Percentiles rank a stretch among this genome's conserved stretches.
Conservation (phyloP, 805 yeast genomes). For the Wickerhamomyces xylosicus region DNA sequence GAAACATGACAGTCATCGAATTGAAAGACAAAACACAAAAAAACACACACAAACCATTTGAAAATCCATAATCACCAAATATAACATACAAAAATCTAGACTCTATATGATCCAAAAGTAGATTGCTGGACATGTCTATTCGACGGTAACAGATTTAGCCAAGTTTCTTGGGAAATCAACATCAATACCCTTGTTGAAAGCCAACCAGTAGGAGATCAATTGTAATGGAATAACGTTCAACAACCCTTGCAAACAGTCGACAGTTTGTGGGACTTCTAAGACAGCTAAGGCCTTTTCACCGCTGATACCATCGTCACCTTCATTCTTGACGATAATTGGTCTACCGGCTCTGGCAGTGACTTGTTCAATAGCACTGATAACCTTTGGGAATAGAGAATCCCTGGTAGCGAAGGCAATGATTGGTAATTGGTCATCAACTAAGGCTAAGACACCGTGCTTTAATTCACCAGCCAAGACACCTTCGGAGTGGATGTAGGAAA, state of each 20-base stretch:
- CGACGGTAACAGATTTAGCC: slow-evolving; percentile 98
- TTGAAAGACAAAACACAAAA: not conserved
- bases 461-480: slow-evolving; percentile 99
- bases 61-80: not conserved
- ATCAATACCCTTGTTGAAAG: slow-evolving; percentile 88
- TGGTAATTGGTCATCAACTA: slow-evolving; percentile 90
- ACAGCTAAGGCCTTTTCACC: slow-evolving; percentile 51
- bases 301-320: slow-evolving; percentile 56
- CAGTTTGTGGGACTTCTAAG: slow-evolving; percentile 88
- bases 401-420: slow-evolving; percentile 93
- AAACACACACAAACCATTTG: not conserved
- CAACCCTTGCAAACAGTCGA: slow-evolving; percentile 95
- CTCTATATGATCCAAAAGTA: not conserved
- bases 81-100: not conserved
- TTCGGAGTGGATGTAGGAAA: slow-evolving; percentile 97
- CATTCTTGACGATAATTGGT: slow-evolving; percentile 88
- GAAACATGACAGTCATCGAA: too few relatives aligned
- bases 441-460: slow-evolving; percentile 95
- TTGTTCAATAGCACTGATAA: slow-evolving; percentile 90
- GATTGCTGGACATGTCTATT: slow-evolving; percentile 32
- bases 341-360: slow-evolving; percentile 96
- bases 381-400: slow-evolving; percentile 93
- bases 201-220: slow-evolving; percentile 93
- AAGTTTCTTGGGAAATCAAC: slow-evolving; percentile 98
- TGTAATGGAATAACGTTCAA: slow-evolving; percentile 91